Evolutionary conservation across 805 yeast species (phyloP), one percentile per base, ranked within the genome.

Genomic region (Wickerhamiella brachini): DNA sequence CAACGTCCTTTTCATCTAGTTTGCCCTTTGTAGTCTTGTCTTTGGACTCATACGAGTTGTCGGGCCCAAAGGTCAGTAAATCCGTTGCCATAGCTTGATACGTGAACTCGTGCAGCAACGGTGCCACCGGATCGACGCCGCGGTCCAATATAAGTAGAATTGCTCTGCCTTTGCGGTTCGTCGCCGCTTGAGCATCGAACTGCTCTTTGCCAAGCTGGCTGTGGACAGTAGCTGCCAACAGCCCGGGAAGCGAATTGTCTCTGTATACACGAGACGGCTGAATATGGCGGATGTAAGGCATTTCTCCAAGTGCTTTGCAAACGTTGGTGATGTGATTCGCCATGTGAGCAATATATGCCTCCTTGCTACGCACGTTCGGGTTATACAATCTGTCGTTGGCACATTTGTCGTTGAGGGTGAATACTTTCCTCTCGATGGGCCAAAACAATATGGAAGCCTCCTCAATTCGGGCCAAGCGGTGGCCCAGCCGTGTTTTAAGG

Each of bases 1-100:
- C 82, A 1, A 76, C 76, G 62, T 87, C 95, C 24, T 69, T 57
- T 50, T 79, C 83, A 50, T 76, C 73, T 46, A 83, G 69, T 51
- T 69, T 74, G 3, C 85, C 72, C 2, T 61, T 61, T 45, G 74
- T 73, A 41, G 63, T 59, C 17, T 50, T 51, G 29, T 51, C 55
- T 45, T 68, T 62, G 60, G 81, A 85, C 31, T 62, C 68, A 62
- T 77, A 82, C n/a, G 62, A 61, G 56, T 74, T 69, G 49, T 70
- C 65, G 65, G 67, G 68, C 58, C 62, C 57, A 44, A 73, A 69
- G n/a, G 67, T 61, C 38, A 70, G 76, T 29, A 83, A 67, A 65
- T 90, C 98, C 69, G 83, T 82, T 18, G 89, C 83, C 85, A 89
- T 81, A 4, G 97, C 89, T 67, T 90, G 95, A 66, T 89, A 93